Evolutionary conservation across 495 filamentous ascomycete genomes (phyloP).

Genomic region (Trichocladium uniseriatum): DNA sequence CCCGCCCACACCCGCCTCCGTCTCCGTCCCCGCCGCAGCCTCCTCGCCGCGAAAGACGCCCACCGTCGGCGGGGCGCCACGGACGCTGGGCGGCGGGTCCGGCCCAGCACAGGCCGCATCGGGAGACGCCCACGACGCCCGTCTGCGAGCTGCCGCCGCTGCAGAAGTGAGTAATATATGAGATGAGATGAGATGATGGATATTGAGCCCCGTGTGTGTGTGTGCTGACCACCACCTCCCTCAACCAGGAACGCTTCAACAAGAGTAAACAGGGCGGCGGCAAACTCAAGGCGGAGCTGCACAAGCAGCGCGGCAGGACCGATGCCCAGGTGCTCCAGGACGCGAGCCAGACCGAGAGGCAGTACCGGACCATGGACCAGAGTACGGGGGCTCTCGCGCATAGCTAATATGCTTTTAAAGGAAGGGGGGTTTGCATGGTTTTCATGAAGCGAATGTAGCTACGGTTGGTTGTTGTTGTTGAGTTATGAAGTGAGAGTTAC

Average conservation of each 20-base stretch:
- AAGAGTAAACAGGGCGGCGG: constrained; percentile 42
- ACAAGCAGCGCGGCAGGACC: constrained; percentile 53
- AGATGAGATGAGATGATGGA: no score
- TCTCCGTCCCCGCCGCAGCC: constrained; percentile 27
- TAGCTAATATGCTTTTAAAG: constrained; percentile 31
- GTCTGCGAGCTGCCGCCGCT: constrained; percentile 53
- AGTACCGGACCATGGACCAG: constrained; percentile 49
- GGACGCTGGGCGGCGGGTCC: constrained; percentile 29
- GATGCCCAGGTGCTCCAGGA: constrained; percentile 49
- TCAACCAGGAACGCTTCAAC: constrained; percentile 37
- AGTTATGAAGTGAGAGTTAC: no score
- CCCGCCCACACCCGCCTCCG: constrained; percentile 27
- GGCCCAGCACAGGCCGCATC: neutral
- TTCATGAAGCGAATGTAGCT: no score
- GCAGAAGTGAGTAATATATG: no score
- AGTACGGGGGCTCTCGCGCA: constrained; percentile 42
- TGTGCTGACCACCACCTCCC: neutral
- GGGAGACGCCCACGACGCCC: constrained; percentile 36
- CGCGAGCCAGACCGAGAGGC: constrained; percentile 46
- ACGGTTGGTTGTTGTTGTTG: no score
- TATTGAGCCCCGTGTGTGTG: no score
- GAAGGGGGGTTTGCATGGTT: neutral
- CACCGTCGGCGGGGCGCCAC: constrained; percentile 16
- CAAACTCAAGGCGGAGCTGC: constrained; percentile 37
- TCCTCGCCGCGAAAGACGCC: constrained; percentile 13